Conservation (phyloP, 192 early-diverging fungal genomes). For the Fimicolochytrium jonesii region DNA sequence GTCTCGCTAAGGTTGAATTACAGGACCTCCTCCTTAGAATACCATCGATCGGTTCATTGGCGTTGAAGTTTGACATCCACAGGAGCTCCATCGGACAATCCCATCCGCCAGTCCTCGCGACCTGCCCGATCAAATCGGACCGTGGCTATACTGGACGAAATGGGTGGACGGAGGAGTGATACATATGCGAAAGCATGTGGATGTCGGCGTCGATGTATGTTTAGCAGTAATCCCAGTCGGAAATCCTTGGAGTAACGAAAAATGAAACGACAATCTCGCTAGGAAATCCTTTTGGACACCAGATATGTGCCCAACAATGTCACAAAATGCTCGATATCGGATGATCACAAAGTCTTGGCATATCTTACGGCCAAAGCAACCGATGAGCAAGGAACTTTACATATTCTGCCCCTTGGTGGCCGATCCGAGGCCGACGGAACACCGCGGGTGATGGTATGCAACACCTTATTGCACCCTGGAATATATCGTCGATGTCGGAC, state of each 20-base stretch:
- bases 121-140: conserved; percentile 10
- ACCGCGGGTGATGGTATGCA: neutral
- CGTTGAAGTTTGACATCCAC: too few relatives aligned
- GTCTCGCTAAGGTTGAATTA: too few relatives aligned
- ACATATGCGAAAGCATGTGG: conserved; percentile 3
- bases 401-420: neutral
- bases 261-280: too few relatives aligned
- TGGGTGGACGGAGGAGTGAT: conserved; percentile 1
- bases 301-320: conserved; percentile 4
- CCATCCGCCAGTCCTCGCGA: too few relatives aligned
- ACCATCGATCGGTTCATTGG: too few relatives aligned
- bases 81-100: too few relatives aligned
- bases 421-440: too few relatives aligned
- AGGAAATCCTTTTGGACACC: conserved; percentile 16
- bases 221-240: neutral
- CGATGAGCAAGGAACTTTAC: conserved; percentile 16
- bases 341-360: conserved; percentile 10
- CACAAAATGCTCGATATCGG: conserved; percentile 8
- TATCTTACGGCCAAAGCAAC: neutral
- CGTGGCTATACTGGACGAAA: conserved; percentile 9
- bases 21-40: too few relatives aligned
- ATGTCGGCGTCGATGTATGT: conserved; percentile 1
- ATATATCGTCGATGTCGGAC: too few relatives aligned
- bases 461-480: too few relatives aligned
- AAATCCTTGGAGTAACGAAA: neutral